A percentile compares a stretch with the other conserved stretches of the same genome.
phyloP scores from a whole-genome alignment of 495 filamentous ascomycete genomes.

The Trichoderma orchidacearum region DNA sequence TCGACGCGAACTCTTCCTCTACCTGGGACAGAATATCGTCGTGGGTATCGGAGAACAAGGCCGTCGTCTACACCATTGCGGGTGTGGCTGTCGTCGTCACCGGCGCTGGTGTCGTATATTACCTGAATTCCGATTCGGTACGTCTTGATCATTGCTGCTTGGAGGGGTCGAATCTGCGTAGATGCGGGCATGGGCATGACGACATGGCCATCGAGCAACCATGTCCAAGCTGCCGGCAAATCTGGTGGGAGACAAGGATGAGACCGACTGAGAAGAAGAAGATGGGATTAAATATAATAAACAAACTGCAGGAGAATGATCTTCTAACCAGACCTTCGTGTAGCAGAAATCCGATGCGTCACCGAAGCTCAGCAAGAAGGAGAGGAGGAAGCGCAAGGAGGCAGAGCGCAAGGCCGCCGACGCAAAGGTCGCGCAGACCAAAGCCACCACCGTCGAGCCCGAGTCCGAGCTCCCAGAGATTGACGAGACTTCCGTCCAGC shows the following conservation, averaged over 20 bases:
- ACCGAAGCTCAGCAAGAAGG: conserved; percentile 37
- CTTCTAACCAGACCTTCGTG: neutral
- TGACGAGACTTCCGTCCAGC: conserved; percentile 58
- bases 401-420: conserved; percentile 48
- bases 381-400: conserved; percentile 55
- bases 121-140: conserved; percentile 44
- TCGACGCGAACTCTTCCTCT: conserved; percentile 35
- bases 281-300: neutral
- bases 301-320: neutral
- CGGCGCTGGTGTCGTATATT: conserved; percentile 83
- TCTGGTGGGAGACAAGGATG: neutral
- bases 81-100: conserved; percentile 86
- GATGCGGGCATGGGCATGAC: neutral
- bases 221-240: neutral
- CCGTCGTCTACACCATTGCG: conserved; percentile 86
- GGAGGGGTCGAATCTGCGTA: neutral
- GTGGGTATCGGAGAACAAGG: conserved; percentile 93
- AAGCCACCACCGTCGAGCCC: conserved; percentile 43
- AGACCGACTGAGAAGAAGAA: neutral
- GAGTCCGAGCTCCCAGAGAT: conserved; percentile 77
- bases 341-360: conserved; percentile 17
- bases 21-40: conserved; percentile 79
- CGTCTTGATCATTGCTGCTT: conserved; percentile 5
- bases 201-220: neutral
- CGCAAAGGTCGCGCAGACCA: conserved; percentile 25